Conservation (phyloP, 2,329 filamentous ascomycete genomes). For the Botryotinia convoluta region DNA sequence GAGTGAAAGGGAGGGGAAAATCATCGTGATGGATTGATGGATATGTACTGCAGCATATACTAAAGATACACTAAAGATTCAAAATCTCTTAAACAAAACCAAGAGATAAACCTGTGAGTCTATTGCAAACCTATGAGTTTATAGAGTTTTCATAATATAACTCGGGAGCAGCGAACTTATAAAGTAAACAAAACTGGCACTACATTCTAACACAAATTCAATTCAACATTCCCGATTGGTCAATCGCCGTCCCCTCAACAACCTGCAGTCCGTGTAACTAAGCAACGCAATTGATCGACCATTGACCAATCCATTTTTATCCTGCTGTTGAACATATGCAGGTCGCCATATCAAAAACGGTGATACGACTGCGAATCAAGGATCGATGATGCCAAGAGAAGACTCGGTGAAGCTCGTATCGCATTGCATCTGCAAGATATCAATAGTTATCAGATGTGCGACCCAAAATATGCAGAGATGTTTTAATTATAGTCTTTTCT, state of each 20-base stretch:
- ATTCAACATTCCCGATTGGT: neutral
- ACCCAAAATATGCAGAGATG: neutral
- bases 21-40: neutral
- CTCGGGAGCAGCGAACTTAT: neutral
- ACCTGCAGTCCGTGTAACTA: neutral
- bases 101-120: neutral
- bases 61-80: neutral
- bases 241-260: neutral
- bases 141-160: neutral
- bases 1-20: neutral
- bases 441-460: conserved; percentile 1
- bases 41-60: neutral
- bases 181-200: neutral
- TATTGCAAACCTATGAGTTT: neutral
- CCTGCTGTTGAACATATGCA: neutral
- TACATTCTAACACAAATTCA: neutral
- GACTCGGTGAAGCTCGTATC: neutral
- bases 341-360: neutral
- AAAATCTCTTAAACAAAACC: neutral
- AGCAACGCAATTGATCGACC: neutral
- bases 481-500: neutral
- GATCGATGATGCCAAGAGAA: neutral
- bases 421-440: neutral
- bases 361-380: neutral
- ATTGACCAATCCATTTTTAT: neutral